These are phyloP conservation scores for Kodamaea laetipori DNA, from an alignment of 805 yeast species.

Conservation along the genomic window DNA sequence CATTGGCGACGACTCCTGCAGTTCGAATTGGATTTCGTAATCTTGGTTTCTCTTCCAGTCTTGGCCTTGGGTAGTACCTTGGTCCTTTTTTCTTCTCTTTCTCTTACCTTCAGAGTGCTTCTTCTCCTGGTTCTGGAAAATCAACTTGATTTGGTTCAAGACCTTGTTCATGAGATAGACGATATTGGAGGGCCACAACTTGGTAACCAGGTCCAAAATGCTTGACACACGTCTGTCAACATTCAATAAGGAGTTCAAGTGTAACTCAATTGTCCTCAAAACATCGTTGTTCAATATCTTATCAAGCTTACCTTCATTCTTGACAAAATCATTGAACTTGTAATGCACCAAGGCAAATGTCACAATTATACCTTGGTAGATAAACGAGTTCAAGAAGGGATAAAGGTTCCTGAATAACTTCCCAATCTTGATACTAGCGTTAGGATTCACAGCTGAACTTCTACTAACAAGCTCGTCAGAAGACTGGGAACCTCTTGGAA, in stretches of 20 bases:
- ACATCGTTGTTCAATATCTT: conserved; percentile 12
- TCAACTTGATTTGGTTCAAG: conserved; percentile 28
- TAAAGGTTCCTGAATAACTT: conserved; percentile 41
- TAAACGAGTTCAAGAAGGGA: conserved; percentile 51
- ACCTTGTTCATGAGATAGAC: conserved; percentile 34
- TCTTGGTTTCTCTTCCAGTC: conserved; percentile 5
- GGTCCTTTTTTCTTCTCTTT: conserved; percentile 6
- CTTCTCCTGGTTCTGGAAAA: conserved; percentile 22
- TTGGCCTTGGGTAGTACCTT: neutral
- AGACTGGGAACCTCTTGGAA: neutral
- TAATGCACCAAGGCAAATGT: conserved; percentile 50
- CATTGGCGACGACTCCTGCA: too few species aligned
- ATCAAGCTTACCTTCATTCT: conserved; percentile 19
- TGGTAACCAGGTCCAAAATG: conserved; percentile 19
- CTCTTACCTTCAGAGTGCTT: neutral
- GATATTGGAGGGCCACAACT: conserved; percentile 40
- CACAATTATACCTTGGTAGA: conserved; percentile 55
- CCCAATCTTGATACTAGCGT: conserved; percentile 23
- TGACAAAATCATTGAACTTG: conserved; percentile 38
- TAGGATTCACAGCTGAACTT: neutral
- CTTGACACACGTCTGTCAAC: conserved; percentile 27
- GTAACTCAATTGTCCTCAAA: conserved; percentile 18
- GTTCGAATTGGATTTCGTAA: neutral
- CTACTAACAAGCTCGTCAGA: neutral
- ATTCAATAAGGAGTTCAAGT: conserved; percentile 25